phyloP scores from a whole-genome alignment of 257 asterid species.

The Solanum piurae region DNA sequence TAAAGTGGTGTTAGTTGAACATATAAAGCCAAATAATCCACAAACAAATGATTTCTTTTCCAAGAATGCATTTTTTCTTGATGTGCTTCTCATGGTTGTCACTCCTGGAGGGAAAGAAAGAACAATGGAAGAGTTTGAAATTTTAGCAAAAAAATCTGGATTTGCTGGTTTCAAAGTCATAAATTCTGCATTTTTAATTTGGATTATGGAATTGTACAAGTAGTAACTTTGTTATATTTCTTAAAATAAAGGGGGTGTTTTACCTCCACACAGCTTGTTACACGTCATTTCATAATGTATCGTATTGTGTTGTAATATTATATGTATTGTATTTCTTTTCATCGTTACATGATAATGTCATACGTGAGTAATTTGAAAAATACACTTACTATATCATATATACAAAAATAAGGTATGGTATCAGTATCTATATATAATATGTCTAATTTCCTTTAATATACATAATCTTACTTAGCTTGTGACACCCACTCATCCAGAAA shows the following conservation, averaged over 20 bases:
- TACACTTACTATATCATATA: no score
- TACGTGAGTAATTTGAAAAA: not conserved
- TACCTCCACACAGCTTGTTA: not conserved
- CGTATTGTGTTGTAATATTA: not conserved
- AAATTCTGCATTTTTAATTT: not conserved
- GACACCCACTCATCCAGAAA: not conserved
- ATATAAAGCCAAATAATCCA: slow-evolving; percentile 5
- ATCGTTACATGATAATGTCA: not conserved
- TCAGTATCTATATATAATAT: no score
- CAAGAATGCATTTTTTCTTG: not conserved
- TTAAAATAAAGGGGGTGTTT: not conserved
- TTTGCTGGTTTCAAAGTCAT: slow-evolving; percentile 1
- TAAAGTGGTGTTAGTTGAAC: slow-evolving; percentile 8
- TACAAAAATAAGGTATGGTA: no score
- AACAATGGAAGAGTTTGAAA: slow-evolving; percentile 2
- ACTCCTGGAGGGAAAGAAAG: slow-evolving; percentile 20
- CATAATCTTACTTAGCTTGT: no score
- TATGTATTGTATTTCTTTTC: not conserved
- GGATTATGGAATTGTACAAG: slow-evolving; percentile 19
- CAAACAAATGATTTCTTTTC: not conserved
- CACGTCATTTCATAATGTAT: not conserved
- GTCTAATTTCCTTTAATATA: no score
- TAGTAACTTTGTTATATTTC: not conserved
- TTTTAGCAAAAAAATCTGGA: slow-evolving; percentile 10
- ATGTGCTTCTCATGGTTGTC: slow-evolving; percentile 5